Base-by-base conservation (phyloP, 1,284 basidiomycete genomes). In the Apiotrichum montevideense region DNA sequence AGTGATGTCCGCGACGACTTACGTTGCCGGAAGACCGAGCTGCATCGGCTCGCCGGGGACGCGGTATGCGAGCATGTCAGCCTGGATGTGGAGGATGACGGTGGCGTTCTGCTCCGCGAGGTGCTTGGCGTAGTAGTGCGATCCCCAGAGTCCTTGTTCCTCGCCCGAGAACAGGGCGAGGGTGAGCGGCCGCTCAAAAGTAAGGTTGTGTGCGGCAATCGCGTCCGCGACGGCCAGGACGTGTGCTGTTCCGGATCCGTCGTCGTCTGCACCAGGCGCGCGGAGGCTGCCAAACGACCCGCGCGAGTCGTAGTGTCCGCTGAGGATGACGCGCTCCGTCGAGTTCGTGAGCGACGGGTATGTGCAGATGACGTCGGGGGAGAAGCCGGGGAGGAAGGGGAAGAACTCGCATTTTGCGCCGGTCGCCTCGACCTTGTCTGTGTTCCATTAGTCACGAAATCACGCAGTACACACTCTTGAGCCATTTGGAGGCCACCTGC, bases 31-130 rank as follows among this genome's bases (percentile, higher is more conserved):
- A 43, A 92, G 80, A 35, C 87, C 90, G 6, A 93, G 81, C 71
- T 93, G 90, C 4, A 83, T 72, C 34, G 88, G 86, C 75, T 93
- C 90, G 42, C 82, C 11, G 80, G 82, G 35, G 79, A 64, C 74
- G 57, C 83, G 87, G 70, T 90, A 92, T 0, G 82, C 90, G 47
- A 88, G 80, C 90, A 93, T 93, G 67, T 94, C 90, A 1, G 87
- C 87, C 72, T 93, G 90, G 55, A 93, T 80, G 82, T 92, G 88
- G 42, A 92, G 73, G 3, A 85, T 84, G 47, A 93, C 78, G 62
- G 88, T 86, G 15, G 84, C 84, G 59, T 83, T 78, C 32, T 74
- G 73, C 44, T 75, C 74, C 53, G 52, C 49, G 13, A 62, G 54
- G 37, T 47, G 41, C 51, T 56, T 53, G 45, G 79, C 78, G 63